Evolutionary conservation across 805 yeast species (phyloP), one percentile per base, ranked within the genome.

Genomic region (Saccharomycopsis vini): DNA sequence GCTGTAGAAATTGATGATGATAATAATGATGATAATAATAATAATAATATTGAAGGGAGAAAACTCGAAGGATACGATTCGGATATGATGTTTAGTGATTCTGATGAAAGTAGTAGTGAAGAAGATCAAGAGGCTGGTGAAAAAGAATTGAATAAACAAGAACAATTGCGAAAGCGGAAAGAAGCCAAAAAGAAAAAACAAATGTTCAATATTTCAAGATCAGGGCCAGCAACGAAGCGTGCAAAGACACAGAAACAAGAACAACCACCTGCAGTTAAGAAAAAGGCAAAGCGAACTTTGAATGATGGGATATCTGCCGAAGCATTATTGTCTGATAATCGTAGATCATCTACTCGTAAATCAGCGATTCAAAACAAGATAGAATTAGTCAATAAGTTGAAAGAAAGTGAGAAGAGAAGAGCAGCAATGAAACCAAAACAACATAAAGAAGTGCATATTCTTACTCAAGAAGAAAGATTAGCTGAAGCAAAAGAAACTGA

Each of bases 401-500:
- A 79, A 45, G 79, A 74, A 51, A 79, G 77, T 47, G 95, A 86
- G 60, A 72, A 72, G 42, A 70, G 81, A 54, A 74, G 68, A 58
- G 64, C 64, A 54, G 19, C 35, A n/a, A 53, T 64, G 28, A 66
- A 69, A 37, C 77, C 72, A 0, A 49, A 47, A 24, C 23, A 16
- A 12, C 43, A 45, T 40, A 40, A 48, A 23, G 38, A 47, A 26
- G 57, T 51, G 19, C 58, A 51, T 24, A 54, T 52, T 45, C 63
- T 77, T 55, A 81, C 92, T 0, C 82, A 82, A 53, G 87, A 76
- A 46, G 86, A 83, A 56, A 66, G 81, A 33, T 61, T 83, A 36
- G 80, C 72, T n/a, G 92, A 87, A 58, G 97, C 98, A 1, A 66
- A 79, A 37, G 82, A 80, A 53, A 92, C 97, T 0, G 98, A 92